These are phyloP conservation scores for Cadophora luteo-olivacea DNA, from an alignment of 2,329 filamentous ascomycete species.

Conservation along the genomic window DNA sequence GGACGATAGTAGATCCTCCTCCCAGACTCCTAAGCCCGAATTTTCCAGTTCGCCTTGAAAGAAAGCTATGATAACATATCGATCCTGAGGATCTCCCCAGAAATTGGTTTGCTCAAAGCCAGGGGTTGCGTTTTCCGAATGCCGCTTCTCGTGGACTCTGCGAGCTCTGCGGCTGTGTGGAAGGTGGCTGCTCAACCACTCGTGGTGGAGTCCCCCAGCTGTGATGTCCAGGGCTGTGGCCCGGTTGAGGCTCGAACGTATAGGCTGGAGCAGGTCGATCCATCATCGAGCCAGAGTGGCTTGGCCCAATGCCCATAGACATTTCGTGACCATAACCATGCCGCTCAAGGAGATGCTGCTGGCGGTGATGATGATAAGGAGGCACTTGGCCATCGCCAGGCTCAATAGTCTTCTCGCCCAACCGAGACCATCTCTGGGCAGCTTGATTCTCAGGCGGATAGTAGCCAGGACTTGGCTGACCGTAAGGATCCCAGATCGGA, in stretches of 20 bases:
- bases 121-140: neutral
- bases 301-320: constrained; percentile 25
- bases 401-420: constrained; percentile 28
- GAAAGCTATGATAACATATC: neutral
- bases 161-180: neutral
- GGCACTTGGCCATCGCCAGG: constrained; percentile 23
- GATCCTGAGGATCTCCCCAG: neutral
- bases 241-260: constrained; percentile 2
- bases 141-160: neutral
- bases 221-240: neutral
- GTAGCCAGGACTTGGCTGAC: constrained; percentile 43
- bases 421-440: constrained; percentile 31
- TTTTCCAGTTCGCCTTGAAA: neutral
- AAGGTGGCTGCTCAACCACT: neutral
- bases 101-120: neutral
- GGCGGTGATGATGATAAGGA: constrained; percentile 30
- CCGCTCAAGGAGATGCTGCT: constrained; percentile 25
- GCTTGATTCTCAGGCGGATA: constrained; percentile 48
- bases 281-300: constrained; percentile 18
- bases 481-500: constrained; percentile 62
- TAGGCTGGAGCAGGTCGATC: constrained; percentile 9
- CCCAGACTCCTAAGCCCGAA: neutral
- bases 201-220: constrained; percentile 1
- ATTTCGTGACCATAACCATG: constrained; percentile 21
- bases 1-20: neutral